Percentiles rank a stretch among this genome's conserved stretches.
phyloP scores from a whole-genome alignment of 192 early-diverging fungal genomes.

The Coemansia sp. region DNA sequence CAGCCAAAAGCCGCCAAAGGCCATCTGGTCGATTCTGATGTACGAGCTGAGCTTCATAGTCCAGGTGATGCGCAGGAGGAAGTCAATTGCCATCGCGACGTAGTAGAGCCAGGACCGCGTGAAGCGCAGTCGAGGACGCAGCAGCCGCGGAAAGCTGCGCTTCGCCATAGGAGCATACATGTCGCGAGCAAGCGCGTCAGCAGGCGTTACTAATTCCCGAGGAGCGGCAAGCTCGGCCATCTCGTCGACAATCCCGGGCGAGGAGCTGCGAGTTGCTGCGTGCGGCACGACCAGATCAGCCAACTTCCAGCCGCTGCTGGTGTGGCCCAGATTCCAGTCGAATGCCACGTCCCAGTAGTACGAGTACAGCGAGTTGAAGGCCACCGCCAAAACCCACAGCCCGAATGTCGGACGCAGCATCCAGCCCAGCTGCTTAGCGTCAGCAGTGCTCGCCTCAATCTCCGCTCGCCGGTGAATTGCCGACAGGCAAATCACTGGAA shows the following conservation, averaged over 20 bases:
- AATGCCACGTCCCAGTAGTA: conserved; percentile 96
- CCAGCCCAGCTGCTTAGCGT: conserved; percentile 36
- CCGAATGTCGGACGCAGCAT: conserved; percentile 15
- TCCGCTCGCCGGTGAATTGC: conserved; percentile 12
- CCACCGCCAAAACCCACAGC: conserved; percentile 67
- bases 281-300: conserved; percentile 29
- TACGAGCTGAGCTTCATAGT: conserved; percentile 71
- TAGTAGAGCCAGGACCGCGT: conserved; percentile 70
- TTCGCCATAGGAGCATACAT: conserved; percentile 6
- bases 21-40: conserved; percentile 64
- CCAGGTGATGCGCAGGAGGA: conserved; percentile 86
- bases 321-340: conserved; percentile 81
- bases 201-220: conserved; percentile 14
- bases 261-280: background rate
- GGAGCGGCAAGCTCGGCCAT: conserved; percentile 5
- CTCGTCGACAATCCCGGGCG: conserved; percentile 13
- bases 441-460: conserved; percentile 3
- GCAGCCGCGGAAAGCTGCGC: conserved; percentile 33
- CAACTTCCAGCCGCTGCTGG: conserved; percentile 31
- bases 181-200: conserved; percentile 10
- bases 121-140: conserved; percentile 74
- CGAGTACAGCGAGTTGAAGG: conserved; percentile 91
- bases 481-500: conserved; percentile 56
- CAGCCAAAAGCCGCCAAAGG: conserved; percentile 75
- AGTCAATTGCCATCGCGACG: conserved; percentile 76